phyloP scores from a whole-genome alignment of 805 yeast species.

The Wickerhamiella occidentalis region DNA sequence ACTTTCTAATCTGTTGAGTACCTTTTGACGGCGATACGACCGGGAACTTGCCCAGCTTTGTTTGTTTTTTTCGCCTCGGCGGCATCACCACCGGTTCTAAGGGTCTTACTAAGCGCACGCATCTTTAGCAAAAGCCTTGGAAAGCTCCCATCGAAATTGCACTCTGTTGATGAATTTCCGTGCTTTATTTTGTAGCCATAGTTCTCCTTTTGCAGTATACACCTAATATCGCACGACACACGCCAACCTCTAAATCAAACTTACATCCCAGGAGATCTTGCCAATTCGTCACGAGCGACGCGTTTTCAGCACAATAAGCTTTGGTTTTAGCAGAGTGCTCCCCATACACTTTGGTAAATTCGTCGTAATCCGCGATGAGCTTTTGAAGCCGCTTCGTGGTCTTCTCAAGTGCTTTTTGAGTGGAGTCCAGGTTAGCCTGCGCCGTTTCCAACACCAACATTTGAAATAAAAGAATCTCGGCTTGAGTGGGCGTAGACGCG shows the following conservation, averaged over 20 bases:
- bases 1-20: neutral
- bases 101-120: neutral
- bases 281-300: neutral
- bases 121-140: slow-evolving; percentile 3
- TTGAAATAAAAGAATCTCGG: neutral
- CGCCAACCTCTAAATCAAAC: neutral
- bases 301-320: neutral
- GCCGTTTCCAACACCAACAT: neutral
- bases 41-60: slow-evolving; percentile 1
- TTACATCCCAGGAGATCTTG: neutral
- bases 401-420: neutral
- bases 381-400: neutral
- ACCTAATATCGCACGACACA: too few species aligned
- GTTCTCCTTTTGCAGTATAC: neutral
- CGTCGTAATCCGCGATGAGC: neutral
- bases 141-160: neutral
- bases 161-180: neutral
- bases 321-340: neutral
- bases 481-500: neutral
- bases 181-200: neutral
- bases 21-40: slow-evolving; percentile 7
- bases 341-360: neutral
- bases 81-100: neutral
- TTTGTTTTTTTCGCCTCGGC: neutral
- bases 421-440: neutral